A percentile compares a stretch with the other conserved stretches of the same genome.
Evolutionary conservation across 2,329 filamentous ascomycete species (phyloP).

Genomic region (Trichocomaceae sp.): DNA sequence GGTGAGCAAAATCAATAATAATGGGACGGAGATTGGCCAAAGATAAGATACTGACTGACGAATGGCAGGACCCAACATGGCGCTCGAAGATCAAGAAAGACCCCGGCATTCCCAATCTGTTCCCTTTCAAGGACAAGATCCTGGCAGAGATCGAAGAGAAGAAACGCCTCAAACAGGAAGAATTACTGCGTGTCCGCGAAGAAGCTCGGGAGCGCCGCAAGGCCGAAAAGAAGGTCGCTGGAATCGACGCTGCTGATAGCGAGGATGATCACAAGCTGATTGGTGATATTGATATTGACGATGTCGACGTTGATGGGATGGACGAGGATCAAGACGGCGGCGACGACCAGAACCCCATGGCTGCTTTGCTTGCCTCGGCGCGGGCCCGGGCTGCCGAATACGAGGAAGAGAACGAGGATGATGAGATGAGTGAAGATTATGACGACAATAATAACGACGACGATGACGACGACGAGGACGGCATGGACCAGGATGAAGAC

Average conservation of each 20-base stretch:
- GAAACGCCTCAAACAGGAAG: constrained; percentile 72
- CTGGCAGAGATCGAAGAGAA: constrained; percentile 91
- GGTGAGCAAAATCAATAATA: constrained; percentile 33
- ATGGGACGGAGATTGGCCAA: constrained; percentile 12
- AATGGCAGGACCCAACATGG: constrained; percentile 91
- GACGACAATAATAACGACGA: constrained; percentile 47
- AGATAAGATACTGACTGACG: not conserved
- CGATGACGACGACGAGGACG: constrained; percentile 43
- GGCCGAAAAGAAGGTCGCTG: constrained; percentile 32
- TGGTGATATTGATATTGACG: constrained; percentile 5
- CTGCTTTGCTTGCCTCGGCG: constrained; percentile 41
- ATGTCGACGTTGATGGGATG: constrained; percentile 49
- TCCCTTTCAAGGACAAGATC: constrained; percentile 95
- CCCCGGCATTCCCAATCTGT: constrained; percentile 92
- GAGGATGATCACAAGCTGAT: constrained; percentile 2
- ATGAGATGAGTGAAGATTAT: constrained; percentile 48
- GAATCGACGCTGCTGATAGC: constrained; percentile 24
- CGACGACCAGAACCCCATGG: constrained; percentile 51
- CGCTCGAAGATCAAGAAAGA: constrained; percentile 93
- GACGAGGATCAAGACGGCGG: constrained; percentile 41
- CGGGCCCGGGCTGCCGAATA: constrained; percentile 40
- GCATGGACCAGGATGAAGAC: constrained; percentile 44
- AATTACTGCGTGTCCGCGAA: constrained; percentile 63
- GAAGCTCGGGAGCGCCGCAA: constrained; percentile 48
- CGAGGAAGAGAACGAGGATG: constrained; percentile 41